Base-by-base conservation (phyloP, 2,329 filamentous ascomycete species). In the Colletotrichum coccodes region DNA sequence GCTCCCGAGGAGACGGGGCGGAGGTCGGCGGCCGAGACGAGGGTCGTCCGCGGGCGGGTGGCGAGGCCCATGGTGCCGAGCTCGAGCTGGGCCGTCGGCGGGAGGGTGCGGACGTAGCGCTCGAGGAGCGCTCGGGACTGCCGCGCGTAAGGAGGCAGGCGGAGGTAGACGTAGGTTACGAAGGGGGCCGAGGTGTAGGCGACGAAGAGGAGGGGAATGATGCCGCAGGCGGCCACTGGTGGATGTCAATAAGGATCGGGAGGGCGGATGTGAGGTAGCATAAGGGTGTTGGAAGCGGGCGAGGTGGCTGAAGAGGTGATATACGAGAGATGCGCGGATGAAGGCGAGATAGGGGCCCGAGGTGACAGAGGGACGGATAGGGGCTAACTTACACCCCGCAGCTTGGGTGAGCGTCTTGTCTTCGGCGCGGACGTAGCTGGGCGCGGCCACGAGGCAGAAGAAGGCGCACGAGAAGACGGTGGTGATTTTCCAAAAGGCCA, bases 401-500 rank as follows among this genome's bases (percentile, higher is more conserved):
- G 77, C 80, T 30, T 81, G 75, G 54, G 73, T 73, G 60, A 75
- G 73, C 6, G 79, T 73, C 47, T 83, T 81, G 46, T 77, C 74
- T 26, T 79, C 81, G 3, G 81, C 79, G 26, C 80, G 78, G n/a
- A 83, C 62, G 72, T 90, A 91, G 23, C 84, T 81, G 0, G 92
- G 92, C 0, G 87, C 88, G 57, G 91, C 84, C 30, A 94, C 80
- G 59, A 91, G 79, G 71, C 84, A 85, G 74, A 93, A 93, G 72
- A 92, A 89, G 26, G 85, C 86, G 64, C 91, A 91, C 44, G 92
- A 79, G 70, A 94, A 88, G 46, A 96, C 85, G 3, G 91, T 91
- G 1, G 90, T 90, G 64, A 95, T 81, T 74, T 94, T 94, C 70
- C 93, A 78, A 75, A 90, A 87, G 56, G 91, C 92, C 52, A 95